phyloP scores from a whole-genome alignment of 441 rosid genomes.

The Gossypium schwendimanii region DNA sequence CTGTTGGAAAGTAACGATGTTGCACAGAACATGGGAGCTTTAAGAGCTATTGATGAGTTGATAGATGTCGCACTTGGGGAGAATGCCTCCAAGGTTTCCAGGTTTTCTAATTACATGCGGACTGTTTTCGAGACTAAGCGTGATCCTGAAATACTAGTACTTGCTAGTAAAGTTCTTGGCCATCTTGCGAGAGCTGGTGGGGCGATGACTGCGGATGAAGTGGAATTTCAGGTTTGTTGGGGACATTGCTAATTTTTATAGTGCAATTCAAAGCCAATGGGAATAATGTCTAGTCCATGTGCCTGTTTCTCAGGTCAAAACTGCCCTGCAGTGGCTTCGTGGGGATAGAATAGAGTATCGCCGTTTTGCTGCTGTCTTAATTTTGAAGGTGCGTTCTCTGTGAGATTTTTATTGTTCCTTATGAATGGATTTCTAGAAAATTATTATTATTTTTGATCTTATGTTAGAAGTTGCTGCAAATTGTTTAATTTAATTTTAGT shows the following conservation, averaged over 20 bases:
- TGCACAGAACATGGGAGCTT: slow-evolving; percentile 85
- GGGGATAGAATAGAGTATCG: slow-evolving; percentile 86
- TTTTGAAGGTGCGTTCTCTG: slow-evolving; percentile 59
- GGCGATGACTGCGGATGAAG: slow-evolving; percentile 98
- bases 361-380: slow-evolving; percentile 88
- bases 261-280: not conserved
- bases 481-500: not conserved
- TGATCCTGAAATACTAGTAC: slow-evolving; percentile 74
- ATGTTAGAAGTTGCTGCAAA: not conserved
- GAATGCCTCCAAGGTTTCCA: slow-evolving; percentile 92
- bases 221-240: slow-evolving; percentile 75
- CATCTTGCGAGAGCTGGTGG: slow-evolving; percentile 98
- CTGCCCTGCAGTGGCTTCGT: slow-evolving; percentile 87
- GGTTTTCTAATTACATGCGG: slow-evolving; percentile 69
- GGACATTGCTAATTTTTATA: slow-evolving; percentile 9
- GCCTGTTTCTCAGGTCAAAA: slow-evolving; percentile 53
- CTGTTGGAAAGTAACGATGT: slow-evolving; percentile 66
- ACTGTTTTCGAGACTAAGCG: slow-evolving; percentile 74
- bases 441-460: not conserved
- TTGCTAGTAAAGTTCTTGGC: slow-evolving; percentile 93
- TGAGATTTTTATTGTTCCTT: slow-evolving; percentile 1
- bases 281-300: slow-evolving; percentile 8
- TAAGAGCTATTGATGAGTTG: slow-evolving; percentile 87
- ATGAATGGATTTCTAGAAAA: not conserved
- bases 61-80: slow-evolving; percentile 90